Base-by-base conservation (phyloP, 495 filamentous ascomycete species). In the Penicillium samsonianum region DNA sequence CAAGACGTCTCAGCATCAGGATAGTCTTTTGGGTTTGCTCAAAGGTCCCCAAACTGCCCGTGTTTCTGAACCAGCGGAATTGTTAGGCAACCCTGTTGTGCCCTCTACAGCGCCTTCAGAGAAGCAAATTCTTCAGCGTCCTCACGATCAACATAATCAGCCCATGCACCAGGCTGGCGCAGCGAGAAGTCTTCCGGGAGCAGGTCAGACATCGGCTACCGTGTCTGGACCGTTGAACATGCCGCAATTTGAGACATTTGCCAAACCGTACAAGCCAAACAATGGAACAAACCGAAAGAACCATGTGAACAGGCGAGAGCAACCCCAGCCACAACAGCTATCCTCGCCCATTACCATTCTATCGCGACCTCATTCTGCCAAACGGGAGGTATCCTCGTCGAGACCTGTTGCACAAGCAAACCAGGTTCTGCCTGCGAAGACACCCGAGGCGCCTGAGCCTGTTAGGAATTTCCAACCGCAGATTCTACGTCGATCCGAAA, bases 391-490 rank as follows among this genome's bases (percentile, higher is more conserved):
- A 55, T 55, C 61, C 1, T 59, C 65, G 14, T 50, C 67, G 11
- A 48, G 51, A 22, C 50, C 53, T 11, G 37, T 58, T 17, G 59
- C 53, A 12, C 62, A 63, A 22, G 35, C 62, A 11, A 56, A 63
- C 1, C 63, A 62, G 10, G 43, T 55, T 35, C 50, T 62, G 20
- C 52, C 66, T 19, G 57, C 58, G 62, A 59, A 44, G 33, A 45
- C 43, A 53, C 57, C 37, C 63, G 60, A 64, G 28, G 58, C 64
- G 7, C 55, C 74, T 16, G 72, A 74, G 25, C 66, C 70, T 25
- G 42, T 68, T 6, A 83, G 80, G 63, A 64, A 76, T 12, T 86
- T 85, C 65, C 81, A 86, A 47, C 83, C 82, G 4, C 80, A 85
- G 57, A 86, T 86, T 41, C 67, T 87, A 17, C 82, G 82, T 50